Percentiles rank a stretch among this genome's conserved stretches.
phyloP scores from a whole-genome alignment of 2,329 filamentous ascomycete genomes.

The Lasiodiplodia sp. region DNA sequence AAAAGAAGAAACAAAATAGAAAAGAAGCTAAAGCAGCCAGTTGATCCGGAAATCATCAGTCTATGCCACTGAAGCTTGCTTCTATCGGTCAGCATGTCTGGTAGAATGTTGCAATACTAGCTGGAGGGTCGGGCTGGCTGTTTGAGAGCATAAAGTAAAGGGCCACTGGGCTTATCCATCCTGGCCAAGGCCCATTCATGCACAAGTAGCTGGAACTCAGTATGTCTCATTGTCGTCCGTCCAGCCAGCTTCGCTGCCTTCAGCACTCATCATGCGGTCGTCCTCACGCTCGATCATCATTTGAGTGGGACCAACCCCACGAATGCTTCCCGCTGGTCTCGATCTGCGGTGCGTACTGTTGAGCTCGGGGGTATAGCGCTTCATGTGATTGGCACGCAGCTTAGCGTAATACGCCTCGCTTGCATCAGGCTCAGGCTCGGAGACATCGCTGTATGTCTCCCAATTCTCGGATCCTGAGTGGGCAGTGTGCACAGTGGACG shows the following conservation, averaged over 20 bases:
- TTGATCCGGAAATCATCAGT: neutral
- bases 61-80: neutral
- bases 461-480: slow-evolving; percentile 83
- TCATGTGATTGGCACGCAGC: slow-evolving; percentile 61
- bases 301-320: slow-evolving; percentile 52
- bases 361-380: slow-evolving; percentile 21
- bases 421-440: slow-evolving; percentile 60
- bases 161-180: neutral
- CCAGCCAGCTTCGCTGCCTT: slow-evolving; percentile 59
- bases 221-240: slow-evolving; percentile 52
- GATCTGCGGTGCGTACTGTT: slow-evolving; percentile 22
- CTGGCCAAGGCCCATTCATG: neutral
- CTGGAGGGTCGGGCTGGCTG: neutral
- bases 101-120: neutral
- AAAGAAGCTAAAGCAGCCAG: neutral
- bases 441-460: slow-evolving; percentile 91
- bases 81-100: neutral
- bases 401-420: slow-evolving; percentile 83
- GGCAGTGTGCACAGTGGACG: slow-evolving; percentile 62
- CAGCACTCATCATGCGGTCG: slow-evolving; percentile 50
- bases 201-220: neutral
- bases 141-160: neutral
- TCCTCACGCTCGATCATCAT: slow-evolving; percentile 50
- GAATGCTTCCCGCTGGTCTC: slow-evolving; percentile 49
- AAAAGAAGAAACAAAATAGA: slow-evolving; percentile 4